phyloP scores from a whole-genome alignment of 1,284 basidiomycete genomes.

The Ceratobasidium sp. region DNA sequence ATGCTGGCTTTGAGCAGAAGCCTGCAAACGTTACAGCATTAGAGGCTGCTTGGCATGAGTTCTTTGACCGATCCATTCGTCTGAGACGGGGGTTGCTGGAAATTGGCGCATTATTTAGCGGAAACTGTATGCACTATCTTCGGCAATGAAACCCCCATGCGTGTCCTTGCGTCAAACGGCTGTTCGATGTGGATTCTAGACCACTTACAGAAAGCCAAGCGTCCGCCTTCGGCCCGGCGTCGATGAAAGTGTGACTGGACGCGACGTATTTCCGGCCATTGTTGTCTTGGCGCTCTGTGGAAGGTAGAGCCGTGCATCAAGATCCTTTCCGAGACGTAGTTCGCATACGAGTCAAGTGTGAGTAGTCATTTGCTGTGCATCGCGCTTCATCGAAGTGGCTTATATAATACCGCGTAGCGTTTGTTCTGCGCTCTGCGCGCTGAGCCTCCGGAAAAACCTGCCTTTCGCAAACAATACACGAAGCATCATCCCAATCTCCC shows the following conservation, averaged over 20 bases:
- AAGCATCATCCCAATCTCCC: too few species aligned
- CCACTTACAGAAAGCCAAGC: not conserved
- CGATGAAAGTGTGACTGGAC: not conserved
- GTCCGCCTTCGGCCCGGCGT: not conserved
- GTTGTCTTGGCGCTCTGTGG: slow-evolving; percentile 4
- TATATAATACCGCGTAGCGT: too few species aligned
- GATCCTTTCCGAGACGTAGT: too few species aligned
- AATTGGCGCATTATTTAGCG: not conserved
- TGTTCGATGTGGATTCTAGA: not conserved
- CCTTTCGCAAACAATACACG: too few species aligned
- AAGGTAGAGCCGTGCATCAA: not conserved
- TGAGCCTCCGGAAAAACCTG: too few species aligned
- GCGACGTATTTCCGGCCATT: not conserved
- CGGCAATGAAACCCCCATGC: not conserved
- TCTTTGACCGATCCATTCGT: not conserved
- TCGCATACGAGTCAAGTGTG: too few species aligned
- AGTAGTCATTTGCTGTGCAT: too few species aligned
- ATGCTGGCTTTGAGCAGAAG: slow-evolving; percentile 6
- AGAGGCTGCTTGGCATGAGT: not conserved
- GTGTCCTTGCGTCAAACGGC: not conserved
- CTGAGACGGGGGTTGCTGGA: not conserved
- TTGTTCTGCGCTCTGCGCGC: too few species aligned
- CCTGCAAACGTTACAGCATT: too few species aligned
- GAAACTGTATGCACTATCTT: not conserved
- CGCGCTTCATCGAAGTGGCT: too few species aligned